Conservation (phyloP, 31 red algal species). For the Pterothamnion heteromorphum region DNA sequence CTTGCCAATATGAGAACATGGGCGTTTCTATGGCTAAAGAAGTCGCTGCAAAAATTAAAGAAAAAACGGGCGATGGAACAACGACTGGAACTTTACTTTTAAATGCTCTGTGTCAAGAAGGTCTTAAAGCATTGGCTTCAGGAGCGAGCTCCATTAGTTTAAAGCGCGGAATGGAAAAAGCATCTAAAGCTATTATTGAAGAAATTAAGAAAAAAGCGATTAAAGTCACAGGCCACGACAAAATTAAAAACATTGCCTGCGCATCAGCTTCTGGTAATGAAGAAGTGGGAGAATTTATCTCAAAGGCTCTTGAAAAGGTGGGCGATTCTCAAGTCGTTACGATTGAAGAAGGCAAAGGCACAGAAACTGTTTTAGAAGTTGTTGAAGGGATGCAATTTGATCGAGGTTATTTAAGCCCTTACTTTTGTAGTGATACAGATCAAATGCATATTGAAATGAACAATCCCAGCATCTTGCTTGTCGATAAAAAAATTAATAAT, state of each 20-base stretch:
- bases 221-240: slow-evolving; percentile 42
- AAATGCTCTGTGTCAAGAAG: slow-evolving; percentile 61
- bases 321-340: slow-evolving; percentile 81
- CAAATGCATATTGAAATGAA: slow-evolving; percentile 64
- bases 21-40: slow-evolving; percentile 54
- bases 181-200: slow-evolving; percentile 24
- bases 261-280: slow-evolving; percentile 89
- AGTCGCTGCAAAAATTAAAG: slow-evolving; percentile 62
- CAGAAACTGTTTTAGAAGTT: slow-evolving; percentile 75
- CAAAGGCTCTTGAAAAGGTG: slow-evolving; percentile 95
- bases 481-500: slow-evolving; percentile 78
- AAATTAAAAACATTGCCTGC: slow-evolving; percentile 84
- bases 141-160: slow-evolving; percentile 65
- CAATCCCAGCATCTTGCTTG: slow-evolving; percentile 60
- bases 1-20: slow-evolving; percentile 53
- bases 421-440: slow-evolving; percentile 86
- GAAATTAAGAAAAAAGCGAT: slow-evolving; percentile 34
- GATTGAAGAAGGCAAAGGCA: slow-evolving; percentile 75
- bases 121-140: slow-evolving; percentile 55
- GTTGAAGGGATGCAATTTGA: slow-evolving; percentile 97
- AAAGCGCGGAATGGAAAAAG: slow-evolving; percentile 65
- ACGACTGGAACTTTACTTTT: slow-evolving; percentile 72
- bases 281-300: slow-evolving; percentile 78
- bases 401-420: slow-evolving; percentile 90
- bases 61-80: slow-evolving; percentile 77